A percentile compares a stretch with the other conserved stretches of the same genome.
These are phyloP conservation scores for Globisporangium acanthophoron DNA, from an alignment of 352 stramenopile species.

Conservation along the genomic window DNA sequence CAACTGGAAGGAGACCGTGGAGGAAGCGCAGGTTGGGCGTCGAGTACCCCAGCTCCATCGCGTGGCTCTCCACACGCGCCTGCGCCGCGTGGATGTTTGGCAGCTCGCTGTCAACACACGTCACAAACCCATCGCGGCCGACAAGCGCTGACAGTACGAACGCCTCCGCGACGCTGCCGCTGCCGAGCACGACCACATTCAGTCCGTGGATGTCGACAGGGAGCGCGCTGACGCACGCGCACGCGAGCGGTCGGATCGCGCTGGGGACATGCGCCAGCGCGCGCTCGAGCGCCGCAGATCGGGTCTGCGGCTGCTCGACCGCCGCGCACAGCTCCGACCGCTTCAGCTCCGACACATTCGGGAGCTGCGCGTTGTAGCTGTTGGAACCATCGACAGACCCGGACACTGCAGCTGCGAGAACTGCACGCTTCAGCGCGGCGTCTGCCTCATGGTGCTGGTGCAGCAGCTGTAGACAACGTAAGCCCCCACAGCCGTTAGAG, in stretches of 20 bases:
- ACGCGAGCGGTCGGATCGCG: conserved; percentile 19
- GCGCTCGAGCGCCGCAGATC: background rate
- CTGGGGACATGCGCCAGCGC: conserved; percentile 13
- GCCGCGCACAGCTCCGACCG: background rate
- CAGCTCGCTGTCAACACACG: conserved; percentile 15
- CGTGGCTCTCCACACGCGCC: background rate
- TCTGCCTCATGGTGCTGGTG: background rate
- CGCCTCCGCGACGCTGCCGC: conserved; percentile 36
- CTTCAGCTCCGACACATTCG: background rate
- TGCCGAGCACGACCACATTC: conserved; percentile 33
- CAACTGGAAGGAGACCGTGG: conserved; percentile 4
- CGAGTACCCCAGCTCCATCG: conserved; percentile 19
- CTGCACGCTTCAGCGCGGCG: background rate
- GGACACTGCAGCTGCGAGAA: background rate
- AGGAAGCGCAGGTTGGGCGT: conserved; percentile 23
- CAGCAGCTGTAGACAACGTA: background rate
- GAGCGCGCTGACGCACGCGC: conserved; percentile 18
- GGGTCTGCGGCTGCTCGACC: background rate
- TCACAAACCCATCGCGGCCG: conserved; percentile 29
- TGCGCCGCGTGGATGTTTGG: background rate
- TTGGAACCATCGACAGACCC: background rate
- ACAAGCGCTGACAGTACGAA: conserved; percentile 37
- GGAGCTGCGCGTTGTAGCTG: background rate
- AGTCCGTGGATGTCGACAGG: conserved; percentile 28
- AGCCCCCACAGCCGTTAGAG: background rate